A percentile compares a stretch with the other conserved stretches of the same genome.
These are phyloP conservation scores for Eucalyptus camaldulensis DNA, from an alignment of 345 rosid genomes.

Conservation along the genomic window DNA sequence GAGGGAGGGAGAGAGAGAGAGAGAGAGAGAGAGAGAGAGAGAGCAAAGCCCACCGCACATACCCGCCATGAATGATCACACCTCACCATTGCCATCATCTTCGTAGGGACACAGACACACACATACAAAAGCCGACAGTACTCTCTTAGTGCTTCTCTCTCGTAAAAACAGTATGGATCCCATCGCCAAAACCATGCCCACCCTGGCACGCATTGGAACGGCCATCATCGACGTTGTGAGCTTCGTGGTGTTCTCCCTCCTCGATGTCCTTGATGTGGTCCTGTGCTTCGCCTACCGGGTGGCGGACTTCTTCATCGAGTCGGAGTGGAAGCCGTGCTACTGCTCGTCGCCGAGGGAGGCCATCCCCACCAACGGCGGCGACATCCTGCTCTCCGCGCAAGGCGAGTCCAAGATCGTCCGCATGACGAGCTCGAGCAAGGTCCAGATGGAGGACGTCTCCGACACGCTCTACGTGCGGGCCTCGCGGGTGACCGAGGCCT, in stretches of 20 bases:
- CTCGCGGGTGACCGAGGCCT: conserved; percentile 13
- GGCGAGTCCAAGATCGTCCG: conserved; percentile 22
- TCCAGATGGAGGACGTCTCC: conserved; percentile 30
- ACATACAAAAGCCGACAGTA: background rate
- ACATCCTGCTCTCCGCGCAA: conserved; percentile 23
- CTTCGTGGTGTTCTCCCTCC: conserved; percentile 31
- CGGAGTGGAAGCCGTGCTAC: conserved; percentile 35
- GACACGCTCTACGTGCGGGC: conserved; percentile 33
- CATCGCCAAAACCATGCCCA: conserved; percentile 4
- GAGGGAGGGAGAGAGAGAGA: background rate
- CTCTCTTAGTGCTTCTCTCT: background rate
- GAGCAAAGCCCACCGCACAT: background rate
- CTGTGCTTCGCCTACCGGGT: conserved; percentile 18
- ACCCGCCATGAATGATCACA: background rate
- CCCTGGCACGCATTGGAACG: background rate
- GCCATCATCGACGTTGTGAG: conserved; percentile 5
- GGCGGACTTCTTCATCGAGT: conserved; percentile 24
- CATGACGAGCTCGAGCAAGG: conserved; percentile 10
- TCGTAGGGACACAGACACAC: background rate
- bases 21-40: background rate
- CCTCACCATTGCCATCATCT: background rate
- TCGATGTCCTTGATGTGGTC: conserved; percentile 23
- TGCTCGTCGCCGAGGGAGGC: conserved; percentile 20
- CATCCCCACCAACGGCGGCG: conserved; percentile 7
- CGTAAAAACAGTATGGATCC: background rate